Base-by-base conservation (phyloP, 257 asterid species). In the Eucommia ulmoides region DNA sequence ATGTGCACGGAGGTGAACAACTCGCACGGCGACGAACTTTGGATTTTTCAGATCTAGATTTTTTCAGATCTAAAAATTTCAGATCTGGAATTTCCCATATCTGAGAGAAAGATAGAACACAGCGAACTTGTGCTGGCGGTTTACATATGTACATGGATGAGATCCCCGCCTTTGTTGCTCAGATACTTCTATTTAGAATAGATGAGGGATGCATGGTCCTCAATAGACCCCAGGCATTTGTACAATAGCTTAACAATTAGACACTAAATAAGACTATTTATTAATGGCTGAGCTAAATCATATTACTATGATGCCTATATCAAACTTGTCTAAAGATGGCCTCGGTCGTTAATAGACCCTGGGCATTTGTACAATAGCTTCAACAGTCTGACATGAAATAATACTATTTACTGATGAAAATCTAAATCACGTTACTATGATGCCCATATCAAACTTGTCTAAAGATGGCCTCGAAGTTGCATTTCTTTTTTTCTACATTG, bases 351-450 rank as follows among this genome's bases (percentile, higher is more conserved):
- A n/a, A n/a, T 69, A 80, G 97, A 52, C 97, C 97, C 20, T 88
- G 95, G 95, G 97, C 97, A 48, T 84, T 88, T 73, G 97, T 88
- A 49, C 97, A 88, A 71, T 88, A 95, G 97, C 97, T 88, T 68
- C 89, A 80, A 58, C 78, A 88, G 67, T 87, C 93, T 47, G 53
- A 75, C 29, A 88, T 88, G 58, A 61, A 82, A 68, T 95, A 88
- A 79, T 95, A 88, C 77, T 88, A 84, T 74, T 78, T 88, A 65
- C 68, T 88, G 59, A 88, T 88, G 97, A 63, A 15, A 96, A 88
- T 65, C 97, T 96, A 9, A 96, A 88, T 61, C 97, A 88, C 75
- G 24, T 88, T 61, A 73, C 82, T 25, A 93, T 88, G 56, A 88
- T 82, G 62, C 96, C 97, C 55, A 78, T 88, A 23, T 96, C 97